These are phyloP conservation scores for Phalaenopsis equestris DNA, from an alignment of 106 monocot species.

Conservation along the genomic window DNA sequence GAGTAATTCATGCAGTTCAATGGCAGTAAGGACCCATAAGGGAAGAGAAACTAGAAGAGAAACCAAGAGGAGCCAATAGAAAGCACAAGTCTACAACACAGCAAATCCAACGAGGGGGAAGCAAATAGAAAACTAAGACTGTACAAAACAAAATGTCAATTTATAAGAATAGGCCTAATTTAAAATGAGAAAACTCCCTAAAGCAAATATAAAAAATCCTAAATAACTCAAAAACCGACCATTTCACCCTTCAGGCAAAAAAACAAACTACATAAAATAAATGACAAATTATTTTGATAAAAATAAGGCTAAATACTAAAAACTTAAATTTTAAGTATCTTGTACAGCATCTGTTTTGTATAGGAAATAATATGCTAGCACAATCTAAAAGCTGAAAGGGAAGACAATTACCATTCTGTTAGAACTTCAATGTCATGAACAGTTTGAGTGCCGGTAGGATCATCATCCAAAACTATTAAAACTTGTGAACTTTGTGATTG, in stretches of 20 bases:
- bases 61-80: not conserved
- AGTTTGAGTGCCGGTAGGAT: constrained; percentile 98
- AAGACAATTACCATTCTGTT: constrained; percentile 67
- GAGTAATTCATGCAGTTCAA: not conserved
- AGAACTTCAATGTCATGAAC: constrained; percentile 92
- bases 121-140: not conserved
- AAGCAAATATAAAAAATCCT: too few species aligned
- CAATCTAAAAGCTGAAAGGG: not conserved
- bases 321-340: not conserved
- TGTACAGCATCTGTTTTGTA: not conserved
- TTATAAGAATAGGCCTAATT: not conserved
- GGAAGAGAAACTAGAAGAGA: not conserved
- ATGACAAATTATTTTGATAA: not conserved
- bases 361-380: not conserved
- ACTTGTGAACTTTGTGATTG: constrained; percentile 35
- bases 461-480: constrained; percentile 90
- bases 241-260: not conserved
- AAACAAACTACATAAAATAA: not conserved
- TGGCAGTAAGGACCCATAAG: not conserved
- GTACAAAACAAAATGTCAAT: not conserved
- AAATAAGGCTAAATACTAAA: not conserved
- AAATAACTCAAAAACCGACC: too few species aligned
- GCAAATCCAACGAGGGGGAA: not conserved
- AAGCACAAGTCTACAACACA: not conserved
- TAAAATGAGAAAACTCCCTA: not conserved